These are phyloP conservation scores for Hypoxylon sp. DNA, from an alignment of 2,329 filamentous ascomycete genomes.

Conservation along the genomic window DNA sequence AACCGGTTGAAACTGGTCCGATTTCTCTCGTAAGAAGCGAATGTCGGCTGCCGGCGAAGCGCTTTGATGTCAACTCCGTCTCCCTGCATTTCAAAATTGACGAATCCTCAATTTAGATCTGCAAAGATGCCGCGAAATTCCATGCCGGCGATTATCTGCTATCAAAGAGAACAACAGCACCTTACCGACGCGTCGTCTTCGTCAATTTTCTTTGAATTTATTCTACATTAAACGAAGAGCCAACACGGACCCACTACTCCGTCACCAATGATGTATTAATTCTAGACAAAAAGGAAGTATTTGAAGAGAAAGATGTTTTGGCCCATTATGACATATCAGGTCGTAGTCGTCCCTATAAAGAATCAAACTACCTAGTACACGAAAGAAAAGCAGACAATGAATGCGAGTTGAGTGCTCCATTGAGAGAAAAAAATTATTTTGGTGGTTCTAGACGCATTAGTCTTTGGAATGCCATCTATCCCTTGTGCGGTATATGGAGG, in stretches of 20 bases:
- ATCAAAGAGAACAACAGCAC: neutral
- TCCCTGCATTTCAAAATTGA: slow-evolving; percentile 13
- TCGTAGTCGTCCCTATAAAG: neutral
- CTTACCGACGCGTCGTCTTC: neutral
- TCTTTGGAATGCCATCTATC: slow-evolving; percentile 46
- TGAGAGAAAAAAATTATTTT: slow-evolving; percentile 15
- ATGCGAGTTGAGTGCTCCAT: slow-evolving; percentile 14
- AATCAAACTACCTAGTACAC: neutral
- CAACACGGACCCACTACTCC: neutral
- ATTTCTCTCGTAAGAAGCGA: slow-evolving; percentile 2
- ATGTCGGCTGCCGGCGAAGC: slow-evolving; percentile 9
- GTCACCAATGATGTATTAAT: slow-evolving; percentile 10
- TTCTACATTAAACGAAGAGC: neutral
- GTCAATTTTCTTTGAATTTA: neutral
- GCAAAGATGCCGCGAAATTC: slow-evolving; percentile 10
- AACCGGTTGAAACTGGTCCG: slow-evolving; percentile 13
- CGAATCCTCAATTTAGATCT: slow-evolving; percentile 20
- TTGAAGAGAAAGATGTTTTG: neutral
- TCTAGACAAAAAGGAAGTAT: neutral
- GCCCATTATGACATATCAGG: neutral
- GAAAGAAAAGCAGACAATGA: slow-evolving; percentile 22
- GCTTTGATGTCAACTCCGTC: slow-evolving; percentile 17
- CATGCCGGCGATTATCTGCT: slow-evolving; percentile 3
- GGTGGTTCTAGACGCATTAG: slow-evolving; percentile 43
- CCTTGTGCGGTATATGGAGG: slow-evolving; percentile 27